A percentile compares a stretch with the other conserved stretches of the same genome.
phyloP scores from a whole-genome alignment of 1,284 basidiomycete genomes.

The Anthracocystis setariae region DNA sequence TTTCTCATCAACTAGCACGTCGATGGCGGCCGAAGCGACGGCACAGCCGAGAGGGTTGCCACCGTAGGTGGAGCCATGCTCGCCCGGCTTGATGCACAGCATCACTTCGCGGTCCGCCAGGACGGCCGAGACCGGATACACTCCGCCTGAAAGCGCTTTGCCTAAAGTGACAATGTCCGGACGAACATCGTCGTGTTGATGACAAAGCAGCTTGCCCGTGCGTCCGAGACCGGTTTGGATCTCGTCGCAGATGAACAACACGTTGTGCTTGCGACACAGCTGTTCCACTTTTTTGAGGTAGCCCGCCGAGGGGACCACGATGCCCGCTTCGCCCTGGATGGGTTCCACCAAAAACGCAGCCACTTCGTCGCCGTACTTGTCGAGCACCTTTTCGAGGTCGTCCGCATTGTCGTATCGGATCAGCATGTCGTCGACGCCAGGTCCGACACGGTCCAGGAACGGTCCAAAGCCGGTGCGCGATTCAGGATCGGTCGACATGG shows the following conservation, averaged over 20 bases:
- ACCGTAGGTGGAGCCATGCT: conserved; percentile 86
- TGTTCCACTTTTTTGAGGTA: conserved; percentile 82
- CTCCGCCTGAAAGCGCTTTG: conserved; percentile 94
- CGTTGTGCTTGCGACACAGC: conserved; percentile 92
- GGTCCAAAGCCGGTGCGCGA: conserved; percentile 88
- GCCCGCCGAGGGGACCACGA: conserved; percentile 89
- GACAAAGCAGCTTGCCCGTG: conserved; percentile 71
- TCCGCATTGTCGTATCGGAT: conserved; percentile 69
- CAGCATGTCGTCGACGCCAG: conserved; percentile 68
- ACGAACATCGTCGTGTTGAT: conserved; percentile 81
- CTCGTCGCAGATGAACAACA: conserved; percentile 95
- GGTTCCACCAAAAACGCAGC: conserved; percentile 96
- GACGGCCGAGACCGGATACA: conserved; percentile 96
- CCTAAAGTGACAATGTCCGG: conserved; percentile 94
- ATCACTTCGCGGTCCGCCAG: conserved; percentile 89
- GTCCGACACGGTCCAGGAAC: conserved; percentile 85
- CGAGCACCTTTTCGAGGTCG: conserved; percentile 84
- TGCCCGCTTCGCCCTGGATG: conserved; percentile 97
- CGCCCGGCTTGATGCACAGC: conserved; percentile 94
- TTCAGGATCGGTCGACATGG: conserved; percentile 97
- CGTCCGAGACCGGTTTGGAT: conserved; percentile 79
- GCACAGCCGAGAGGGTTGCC: conserved; percentile 96
- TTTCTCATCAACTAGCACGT: conserved; percentile 86
- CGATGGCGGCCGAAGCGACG: conserved; percentile 88
- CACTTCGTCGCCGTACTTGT: conserved; percentile 82